Evolutionary conservation across 2,329 filamentous ascomycete genomes (phyloP), one percentile per base, ranked within the genome.

Genomic region (Colletotrichum sp.): DNA sequence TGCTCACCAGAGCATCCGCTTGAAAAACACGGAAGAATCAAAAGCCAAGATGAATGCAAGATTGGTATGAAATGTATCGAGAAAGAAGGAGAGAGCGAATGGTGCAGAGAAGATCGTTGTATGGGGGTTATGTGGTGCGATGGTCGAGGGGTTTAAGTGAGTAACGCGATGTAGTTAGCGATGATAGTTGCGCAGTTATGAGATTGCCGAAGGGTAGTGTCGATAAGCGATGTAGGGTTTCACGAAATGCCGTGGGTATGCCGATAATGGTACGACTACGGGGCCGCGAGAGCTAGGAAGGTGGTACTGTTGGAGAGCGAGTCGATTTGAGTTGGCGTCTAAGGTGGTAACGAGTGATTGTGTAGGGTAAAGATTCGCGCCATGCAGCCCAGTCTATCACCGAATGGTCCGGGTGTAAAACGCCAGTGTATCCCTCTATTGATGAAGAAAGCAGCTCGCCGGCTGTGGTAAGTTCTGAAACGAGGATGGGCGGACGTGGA

Each of bases 141-240:
- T 34, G 15, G 36, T 22, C 16, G 34, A 32, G 55, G 28, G 26
- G 36, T 22, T 34, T 26, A 18, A 34, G 63, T 22, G 44, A 44
- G 67, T 18, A 48, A 30, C 24, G 34, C 16, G 52, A 32, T 26
- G 52, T 24, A 64, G 55, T 18, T 48, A 57, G 60, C n/a, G 63
- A 55, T 59, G 39, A 39, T 64, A 24, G 13, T 64, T 24, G 52
- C 28, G 15, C 34, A 32, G 16, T 39, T 60, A 60, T 36, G 64
- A 76, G 74, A 76, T 74, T 76, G 70, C 57, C 74, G 74, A 76
- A 36, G 34, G 18, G 74, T 39, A 36, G 32, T 68, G 57, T 73
- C 44, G 74, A 76, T 76, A 76, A 74, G 70, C 70, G 74, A 74
- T 60, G 34, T 9, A 24, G 60, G 28, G 34, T 24, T 18, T 22